Evolutionary conservation across 768 basidiomycete genomes (phyloP), one percentile per base, ranked within the genome.

Genomic region (Termitomyces sp.): DNA sequence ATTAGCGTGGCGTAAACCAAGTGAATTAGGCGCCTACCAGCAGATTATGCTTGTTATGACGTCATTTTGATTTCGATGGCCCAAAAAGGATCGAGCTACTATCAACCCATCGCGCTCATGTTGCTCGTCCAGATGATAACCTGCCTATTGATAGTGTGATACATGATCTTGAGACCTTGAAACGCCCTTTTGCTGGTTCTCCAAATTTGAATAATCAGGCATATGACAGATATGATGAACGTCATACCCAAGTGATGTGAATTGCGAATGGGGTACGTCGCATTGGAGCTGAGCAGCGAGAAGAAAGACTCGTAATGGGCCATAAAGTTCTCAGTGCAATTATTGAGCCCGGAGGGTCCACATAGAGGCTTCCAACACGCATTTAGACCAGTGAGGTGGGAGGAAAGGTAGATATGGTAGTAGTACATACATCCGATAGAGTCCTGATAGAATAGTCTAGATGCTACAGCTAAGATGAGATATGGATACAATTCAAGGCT

Each of bases 1-100:
- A n/a, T 45, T 49, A 49, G 44, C 55, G 55, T 57, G 55, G 55
- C 55, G 55, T 57, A 57, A 45, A 48, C 18, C 45, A 6, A 39
- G 33, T 15, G 12, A 37, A 20, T 18, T 56, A 57, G 45, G 37
- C 55, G 46, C 55, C 36, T 37, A 57, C 52, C 39, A 0, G 27
- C 27, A 41, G 22, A 20, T 20, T 18, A 18, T 34, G 7, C 37
- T 53, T 41, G 41, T n/a, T 30, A 48, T 57, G 55, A 57, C 46
- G 55, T 57, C 55, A 57, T 57, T 36, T 27, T 37, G 52, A 39
- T 39, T 13, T 53, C 52, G 30, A n/a, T 36, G 12, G 36, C 52
- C n/a, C n/a, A 31, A 54, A 53, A 54, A 42, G 53, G 53, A 15
- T 13, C 39, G 39, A 41, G 27, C 27, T 39, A 27, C 52, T 41